Percentiles rank a stretch among this genome's conserved stretches.
These are phyloP conservation scores for Cenchrus purpureus DNA, from an alignment of 176 grass and related monocot genomes.

Conservation along the genomic window DNA sequence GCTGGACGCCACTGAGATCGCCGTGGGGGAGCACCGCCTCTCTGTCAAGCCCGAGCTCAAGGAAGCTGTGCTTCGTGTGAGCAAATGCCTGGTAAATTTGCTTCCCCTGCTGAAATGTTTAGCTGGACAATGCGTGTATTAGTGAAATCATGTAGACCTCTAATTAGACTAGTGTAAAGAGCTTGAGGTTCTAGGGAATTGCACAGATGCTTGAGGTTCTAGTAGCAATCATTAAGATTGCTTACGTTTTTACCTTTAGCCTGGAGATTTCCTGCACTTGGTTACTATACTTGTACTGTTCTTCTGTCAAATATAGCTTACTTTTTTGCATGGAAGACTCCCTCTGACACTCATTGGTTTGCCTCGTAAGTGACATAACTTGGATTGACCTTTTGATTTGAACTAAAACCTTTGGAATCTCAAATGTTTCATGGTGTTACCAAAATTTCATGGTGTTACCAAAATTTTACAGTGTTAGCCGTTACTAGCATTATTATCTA, in stretches of 20 bases:
- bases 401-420: too few species aligned
- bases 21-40: conserved; percentile 54
- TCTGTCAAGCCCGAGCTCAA: conserved; percentile 62
- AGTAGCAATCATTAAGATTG: background rate
- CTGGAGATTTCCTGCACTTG: background rate
- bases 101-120: conserved; percentile 3
- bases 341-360: background rate
- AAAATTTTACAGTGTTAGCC: background rate
- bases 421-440: background rate
- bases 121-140: background rate
- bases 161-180: background rate
- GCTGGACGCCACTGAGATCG: conserved; percentile 58
- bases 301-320: background rate
- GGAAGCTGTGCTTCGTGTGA: conserved; percentile 60
- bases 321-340: background rate
- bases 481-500: background rate
- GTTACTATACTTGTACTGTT: background rate
- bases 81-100: conserved; percentile 73
- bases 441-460: background rate
- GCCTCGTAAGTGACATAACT: background rate
- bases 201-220: too few species aligned
- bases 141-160: conserved; percentile 2
- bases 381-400: too few species aligned
- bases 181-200: too few species aligned
- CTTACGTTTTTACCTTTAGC: too few species aligned